Conservation (phyloP, 1,284 basidiomycete species). For the Cryptococcus floricola region DNA sequence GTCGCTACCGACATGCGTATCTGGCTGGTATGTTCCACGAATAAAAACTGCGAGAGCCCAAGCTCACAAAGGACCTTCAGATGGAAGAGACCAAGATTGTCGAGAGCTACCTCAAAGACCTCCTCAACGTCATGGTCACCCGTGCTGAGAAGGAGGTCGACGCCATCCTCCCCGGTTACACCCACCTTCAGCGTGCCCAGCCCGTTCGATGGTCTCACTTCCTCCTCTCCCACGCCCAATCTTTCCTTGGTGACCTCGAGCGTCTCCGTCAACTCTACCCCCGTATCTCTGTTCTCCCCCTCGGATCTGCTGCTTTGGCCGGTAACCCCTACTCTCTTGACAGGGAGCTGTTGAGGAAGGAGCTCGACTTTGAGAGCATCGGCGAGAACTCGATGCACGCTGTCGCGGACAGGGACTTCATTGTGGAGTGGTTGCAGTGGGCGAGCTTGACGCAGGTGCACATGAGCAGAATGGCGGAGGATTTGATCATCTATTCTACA, state of each 20-base stretch:
- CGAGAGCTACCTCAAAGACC: conserved; percentile 65
- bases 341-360: conserved; percentile 76
- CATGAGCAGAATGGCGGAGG: conserved; percentile 89
- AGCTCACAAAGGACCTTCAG: conserved; percentile 9
- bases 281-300: conserved; percentile 83
- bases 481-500: conserved; percentile 92
- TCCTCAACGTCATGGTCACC: conserved; percentile 83
- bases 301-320: conserved; percentile 89
- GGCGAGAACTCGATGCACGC: conserved; percentile 93
- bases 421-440: conserved; percentile 97
- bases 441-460: conserved; percentile 86
- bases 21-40: conserved; percentile 60
- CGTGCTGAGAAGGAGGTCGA: conserved; percentile 89
- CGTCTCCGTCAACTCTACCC: conserved; percentile 76
- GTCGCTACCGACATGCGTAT: conserved; percentile 96
- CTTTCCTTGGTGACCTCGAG: conserved; percentile 81
- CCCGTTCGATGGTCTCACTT: conserved; percentile 98
- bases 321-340: conserved; percentile 93
- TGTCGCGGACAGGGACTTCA: conserved; percentile 93
- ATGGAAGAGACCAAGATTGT: conserved; percentile 72
- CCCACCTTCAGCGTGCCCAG: conserved; percentile 93
- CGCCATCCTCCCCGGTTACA: conserved; percentile 92
- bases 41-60: not conserved
- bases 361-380: conserved; percentile 76
- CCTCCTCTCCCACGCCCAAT: conserved; percentile 88